A percentile compares a stretch with the other conserved stretches of the same genome.
These are phyloP conservation scores for Pseudogymnoascus sp. DNA, from an alignment of 2,329 filamentous ascomycete species.

Conservation along the genomic window DNA sequence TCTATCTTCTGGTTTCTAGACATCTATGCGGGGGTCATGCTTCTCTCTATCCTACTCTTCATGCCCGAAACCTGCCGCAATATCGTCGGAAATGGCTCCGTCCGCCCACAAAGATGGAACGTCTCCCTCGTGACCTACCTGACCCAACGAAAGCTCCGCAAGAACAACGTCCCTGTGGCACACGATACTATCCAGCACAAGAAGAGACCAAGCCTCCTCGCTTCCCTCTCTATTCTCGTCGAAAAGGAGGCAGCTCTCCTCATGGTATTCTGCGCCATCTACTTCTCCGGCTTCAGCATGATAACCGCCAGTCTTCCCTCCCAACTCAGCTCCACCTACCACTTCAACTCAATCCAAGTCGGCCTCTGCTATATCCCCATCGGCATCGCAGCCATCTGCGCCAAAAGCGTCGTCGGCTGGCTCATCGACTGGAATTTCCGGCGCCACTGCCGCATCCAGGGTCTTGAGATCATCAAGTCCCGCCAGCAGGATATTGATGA, in stretches of 20 bases:
- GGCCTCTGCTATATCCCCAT: conserved; percentile 33
- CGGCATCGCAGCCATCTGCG: conserved; percentile 40
- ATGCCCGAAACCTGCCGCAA: conserved; percentile 28
- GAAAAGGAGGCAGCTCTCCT: conserved; percentile 19
- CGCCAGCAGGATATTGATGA: conserved; percentile 4
- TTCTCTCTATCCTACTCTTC: conserved; percentile 28
- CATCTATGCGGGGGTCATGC: conserved; percentile 33
- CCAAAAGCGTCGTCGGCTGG: conserved; percentile 40
- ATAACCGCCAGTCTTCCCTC: conserved; percentile 21
- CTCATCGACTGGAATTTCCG: conserved; percentile 60
- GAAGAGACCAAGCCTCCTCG: conserved; percentile 17
- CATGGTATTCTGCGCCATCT: conserved; percentile 22
- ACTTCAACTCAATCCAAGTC: conserved; percentile 27
- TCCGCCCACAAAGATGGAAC: conserved; percentile 1
- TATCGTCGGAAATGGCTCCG: conserved; percentile 26
- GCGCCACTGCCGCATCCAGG: conserved; percentile 29
- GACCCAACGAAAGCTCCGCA: background rate
- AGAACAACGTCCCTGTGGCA: background rate
- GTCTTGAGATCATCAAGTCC: conserved; percentile 9
- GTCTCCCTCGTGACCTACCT: background rate
- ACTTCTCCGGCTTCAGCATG: conserved; percentile 25
- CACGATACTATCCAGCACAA: conserved; percentile 7
- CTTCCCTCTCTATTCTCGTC: conserved; percentile 20
- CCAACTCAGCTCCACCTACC: conserved; percentile 24
- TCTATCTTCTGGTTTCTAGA: conserved; percentile 46